Evolutionary conservation across 2,329 filamentous ascomycete genomes (phyloP).

Genomic region (Acarospora socialis): DNA sequence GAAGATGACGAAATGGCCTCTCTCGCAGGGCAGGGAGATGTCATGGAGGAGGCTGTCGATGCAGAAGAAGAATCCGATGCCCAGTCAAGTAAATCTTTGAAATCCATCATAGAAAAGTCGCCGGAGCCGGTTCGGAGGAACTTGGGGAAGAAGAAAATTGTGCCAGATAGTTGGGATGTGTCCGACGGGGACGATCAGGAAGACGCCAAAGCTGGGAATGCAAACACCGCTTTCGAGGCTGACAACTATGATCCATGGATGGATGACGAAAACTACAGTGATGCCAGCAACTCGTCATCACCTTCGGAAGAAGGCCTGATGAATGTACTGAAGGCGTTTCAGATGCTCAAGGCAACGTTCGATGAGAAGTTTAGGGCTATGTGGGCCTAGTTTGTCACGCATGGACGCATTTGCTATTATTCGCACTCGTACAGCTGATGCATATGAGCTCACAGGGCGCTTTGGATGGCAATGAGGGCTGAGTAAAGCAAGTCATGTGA

Average conservation of each 20-base stretch:
- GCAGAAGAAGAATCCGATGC: slow-evolving; percentile 2
- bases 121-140: background rate
- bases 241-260: slow-evolving; percentile 8
- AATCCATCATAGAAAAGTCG: too few species aligned
- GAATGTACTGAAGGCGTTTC: slow-evolving; percentile 20
- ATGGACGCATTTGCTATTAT: too few species aligned
- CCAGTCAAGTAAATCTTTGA: too few species aligned
- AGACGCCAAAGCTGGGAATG: slow-evolving; percentile 5
- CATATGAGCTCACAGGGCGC: too few species aligned
- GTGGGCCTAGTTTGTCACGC: slow-evolving; percentile 20
- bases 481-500: too few species aligned
- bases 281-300: background rate
- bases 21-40: slow-evolving; percentile 19
- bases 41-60: slow-evolving; percentile 12
- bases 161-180: background rate
- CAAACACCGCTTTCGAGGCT: slow-evolving; percentile 11
- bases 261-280: background rate
- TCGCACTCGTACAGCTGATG: too few species aligned
- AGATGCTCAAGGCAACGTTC: slow-evolving; percentile 20
- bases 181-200: background rate
- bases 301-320: slow-evolving; percentile 12
- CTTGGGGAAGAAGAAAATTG: slow-evolving; percentile 8
- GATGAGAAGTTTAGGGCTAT: slow-evolving; percentile 23
- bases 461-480: too few species aligned
- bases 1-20: slow-evolving; percentile 15